Evolutionary conservation across 148 eudicot genomes (phyloP), one percentile per base, ranked within the genome.

Genomic region (Diospyros kaki): DNA sequence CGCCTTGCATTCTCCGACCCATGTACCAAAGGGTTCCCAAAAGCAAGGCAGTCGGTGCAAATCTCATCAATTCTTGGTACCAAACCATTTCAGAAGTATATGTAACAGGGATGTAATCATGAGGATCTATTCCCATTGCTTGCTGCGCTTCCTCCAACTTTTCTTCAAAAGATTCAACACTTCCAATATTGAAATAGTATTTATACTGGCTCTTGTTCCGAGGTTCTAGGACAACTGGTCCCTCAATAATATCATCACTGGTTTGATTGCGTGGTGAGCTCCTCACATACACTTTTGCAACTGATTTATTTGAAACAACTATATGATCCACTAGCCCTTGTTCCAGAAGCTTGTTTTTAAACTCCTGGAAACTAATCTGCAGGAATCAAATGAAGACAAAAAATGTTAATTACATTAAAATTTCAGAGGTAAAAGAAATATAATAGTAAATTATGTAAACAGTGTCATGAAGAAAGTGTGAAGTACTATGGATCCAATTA

Each of bases 341-440:
- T 82, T 93, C 98, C 71, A 93, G 84, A 69, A 93, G 90, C 85
- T 93, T 93, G 79, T 88, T 91, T 84, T 87, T 91, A 75, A 93
- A 93, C 77, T 93, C 98, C 82, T 93, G 98, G 80, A 93, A 93
- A 84, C 98, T 93, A 75, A 91, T 93, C 98, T 93, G 97, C 85
- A 81, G n/a, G n/a, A n/a, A n/a, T n/a, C n/a, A n/a, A n/a, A n/a
- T n/a, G n/a, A n/a, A n/a, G 66, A 61, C 7, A 48, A 70, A 64
- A 39, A 79, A 60, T 18, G 5, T 50, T 13, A 9, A 18, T 51
- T 1, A 68, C 65, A 68, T 45, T 12, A 2, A 15, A 11, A 51
- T 59, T 54, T 54, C 41, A 61, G 9, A 15, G 64, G 40, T 58
- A 56, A 51, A 73, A 10, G 64, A 42, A 28, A 77, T 8, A 46